phyloP scores from a whole-genome alignment of 441 rosid species.

The Iberis amara region DNA sequence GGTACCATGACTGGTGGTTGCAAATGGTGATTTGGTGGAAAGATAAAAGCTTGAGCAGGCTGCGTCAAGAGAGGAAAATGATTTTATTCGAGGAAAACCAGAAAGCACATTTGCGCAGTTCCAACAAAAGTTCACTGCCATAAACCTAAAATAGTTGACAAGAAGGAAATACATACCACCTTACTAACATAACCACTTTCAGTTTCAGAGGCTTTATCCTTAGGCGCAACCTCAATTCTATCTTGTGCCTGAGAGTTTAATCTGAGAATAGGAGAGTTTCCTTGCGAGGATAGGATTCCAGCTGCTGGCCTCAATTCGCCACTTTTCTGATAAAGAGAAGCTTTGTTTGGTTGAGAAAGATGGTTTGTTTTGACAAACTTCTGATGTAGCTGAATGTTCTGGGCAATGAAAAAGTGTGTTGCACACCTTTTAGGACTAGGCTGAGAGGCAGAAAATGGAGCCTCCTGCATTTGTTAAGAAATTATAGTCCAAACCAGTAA shows the following conservation, averaged over 20 bases:
- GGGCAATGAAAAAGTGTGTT: slow-evolving; percentile 46
- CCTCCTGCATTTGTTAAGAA: slow-evolving; percentile 29
- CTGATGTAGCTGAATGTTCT: slow-evolving; percentile 43
- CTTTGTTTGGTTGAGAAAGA: slow-evolving; percentile 32
- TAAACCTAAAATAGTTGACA: slow-evolving; percentile 1
- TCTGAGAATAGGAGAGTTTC: slow-evolving; percentile 29
- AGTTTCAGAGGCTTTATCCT: slow-evolving; percentile 35
- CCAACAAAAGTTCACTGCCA: slow-evolving; percentile 2
- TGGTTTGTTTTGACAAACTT: slow-evolving; percentile 35
- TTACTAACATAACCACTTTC: slow-evolving; percentile 24
- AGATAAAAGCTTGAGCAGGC: slow-evolving; percentile 40
- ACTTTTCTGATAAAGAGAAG: slow-evolving; percentile 24
- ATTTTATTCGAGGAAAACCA: not conserved
- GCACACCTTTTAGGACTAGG: slow-evolving; percentile 46
- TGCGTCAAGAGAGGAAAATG: slow-evolving; percentile 19
- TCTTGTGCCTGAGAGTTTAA: slow-evolving; percentile 34
- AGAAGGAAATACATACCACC: slow-evolving; percentile 31
- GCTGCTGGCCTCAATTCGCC: slow-evolving; percentile 29
- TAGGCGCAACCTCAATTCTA: slow-evolving; percentile 8
- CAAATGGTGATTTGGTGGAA: slow-evolving; percentile 37
- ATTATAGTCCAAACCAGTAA: slow-evolving; percentile 2
- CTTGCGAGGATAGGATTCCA: slow-evolving; percentile 33
- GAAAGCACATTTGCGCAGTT: slow-evolving; percentile 6
- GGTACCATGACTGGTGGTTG: slow-evolving; percentile 32
- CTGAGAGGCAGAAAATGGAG: slow-evolving; percentile 32